phyloP scores from a whole-genome alignment of 352 stramenopile genomes.

The Globisporangium middletonii region DNA sequence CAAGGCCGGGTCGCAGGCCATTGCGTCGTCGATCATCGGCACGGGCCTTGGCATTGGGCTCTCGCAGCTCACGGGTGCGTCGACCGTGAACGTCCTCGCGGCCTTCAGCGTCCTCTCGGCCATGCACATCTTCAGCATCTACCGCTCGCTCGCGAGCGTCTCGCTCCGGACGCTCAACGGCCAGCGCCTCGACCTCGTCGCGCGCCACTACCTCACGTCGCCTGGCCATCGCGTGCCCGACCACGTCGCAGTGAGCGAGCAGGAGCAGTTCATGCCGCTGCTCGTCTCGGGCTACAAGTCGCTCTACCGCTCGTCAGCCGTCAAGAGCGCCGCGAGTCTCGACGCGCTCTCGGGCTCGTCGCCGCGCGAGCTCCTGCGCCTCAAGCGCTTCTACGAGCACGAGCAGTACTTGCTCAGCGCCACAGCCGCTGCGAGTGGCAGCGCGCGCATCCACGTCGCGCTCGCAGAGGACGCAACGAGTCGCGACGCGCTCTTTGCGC shows the following conservation, averaged over 20 bases:
- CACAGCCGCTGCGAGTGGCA: slow-evolving; percentile 10
- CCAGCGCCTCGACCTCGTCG: slow-evolving; percentile 53
- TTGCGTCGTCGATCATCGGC: slow-evolving; percentile 88
- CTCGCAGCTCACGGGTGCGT: slow-evolving; percentile 49
- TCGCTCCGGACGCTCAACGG: slow-evolving; percentile 64
- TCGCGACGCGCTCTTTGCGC: slow-evolving; percentile 32
- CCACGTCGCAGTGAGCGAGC: slow-evolving; percentile 27
- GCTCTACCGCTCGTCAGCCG: slow-evolving; percentile 36
- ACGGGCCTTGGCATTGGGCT: slow-evolving; percentile 61
- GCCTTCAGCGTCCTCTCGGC: slow-evolving; percentile 48
- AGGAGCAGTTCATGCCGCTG: slow-evolving; percentile 53
- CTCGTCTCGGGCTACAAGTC: slow-evolving; percentile 46
- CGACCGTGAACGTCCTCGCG: slow-evolving; percentile 37
- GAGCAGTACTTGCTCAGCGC: slow-evolving; percentile 62
- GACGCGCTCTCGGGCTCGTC: slow-evolving; percentile 30
- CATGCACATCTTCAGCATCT: slow-evolving; percentile 53
- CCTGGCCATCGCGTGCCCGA: slow-evolving; percentile 13
- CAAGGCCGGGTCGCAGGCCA: slow-evolving; percentile 93
- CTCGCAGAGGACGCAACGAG: slow-evolving; percentile 41
- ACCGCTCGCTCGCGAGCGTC: slow-evolving; percentile 50
- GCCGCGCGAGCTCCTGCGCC: slow-evolving; percentile 26
- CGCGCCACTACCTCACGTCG: slow-evolving; percentile 34
- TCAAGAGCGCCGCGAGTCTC: slow-evolving; percentile 44
- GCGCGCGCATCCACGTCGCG: slow-evolving; percentile 37
- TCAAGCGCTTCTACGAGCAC: slow-evolving; percentile 36